phyloP scores from a whole-genome alignment of 306 rosid genomes.

The Castanospermum australe region DNA sequence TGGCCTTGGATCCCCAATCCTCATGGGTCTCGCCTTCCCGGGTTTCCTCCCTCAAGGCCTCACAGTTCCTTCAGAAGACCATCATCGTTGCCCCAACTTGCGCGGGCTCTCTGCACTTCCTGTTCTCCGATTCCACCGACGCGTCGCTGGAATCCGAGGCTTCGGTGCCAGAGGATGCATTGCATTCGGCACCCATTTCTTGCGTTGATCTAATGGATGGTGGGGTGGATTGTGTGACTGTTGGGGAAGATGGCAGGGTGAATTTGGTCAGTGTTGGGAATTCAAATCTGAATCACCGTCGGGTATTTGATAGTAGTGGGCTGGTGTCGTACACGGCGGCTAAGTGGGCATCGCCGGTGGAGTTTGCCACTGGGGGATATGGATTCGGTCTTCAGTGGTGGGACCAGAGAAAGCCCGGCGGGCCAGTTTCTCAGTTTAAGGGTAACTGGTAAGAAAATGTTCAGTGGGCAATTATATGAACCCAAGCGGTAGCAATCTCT shows the following conservation, averaged over 20 bases:
- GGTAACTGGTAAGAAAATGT: conserved; percentile 62
- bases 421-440: conserved; percentile 85
- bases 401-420: conserved; percentile 87
- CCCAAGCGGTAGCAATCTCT: neutral
- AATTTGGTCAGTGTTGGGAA: conserved; percentile 61
- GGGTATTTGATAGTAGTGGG: conserved; percentile 75
- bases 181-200: conserved; percentile 52
- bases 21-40: conserved; percentile 61
- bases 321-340: conserved; percentile 70
- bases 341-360: conserved; percentile 88
- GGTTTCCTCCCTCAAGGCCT: conserved; percentile 60
- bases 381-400: conserved; percentile 93
- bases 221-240: conserved; percentile 70
- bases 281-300: conserved; percentile 43
- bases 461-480: neutral
- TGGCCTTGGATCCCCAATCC: conserved; percentile 45
- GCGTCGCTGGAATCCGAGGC: conserved; percentile 51
- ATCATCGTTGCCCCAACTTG: conserved; percentile 57
- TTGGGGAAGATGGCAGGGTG: conserved; percentile 82
- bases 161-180: conserved; percentile 51
- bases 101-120: conserved; percentile 69
- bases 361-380: conserved; percentile 84
- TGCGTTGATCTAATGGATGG: conserved; percentile 69
- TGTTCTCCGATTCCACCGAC: conserved; percentile 48
- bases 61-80: conserved; percentile 55